Evolutionary conservation across 768 basidiomycete genomes (phyloP), one percentile per base, ranked within the genome.

Genomic region (Lactarius indigo): DNA sequence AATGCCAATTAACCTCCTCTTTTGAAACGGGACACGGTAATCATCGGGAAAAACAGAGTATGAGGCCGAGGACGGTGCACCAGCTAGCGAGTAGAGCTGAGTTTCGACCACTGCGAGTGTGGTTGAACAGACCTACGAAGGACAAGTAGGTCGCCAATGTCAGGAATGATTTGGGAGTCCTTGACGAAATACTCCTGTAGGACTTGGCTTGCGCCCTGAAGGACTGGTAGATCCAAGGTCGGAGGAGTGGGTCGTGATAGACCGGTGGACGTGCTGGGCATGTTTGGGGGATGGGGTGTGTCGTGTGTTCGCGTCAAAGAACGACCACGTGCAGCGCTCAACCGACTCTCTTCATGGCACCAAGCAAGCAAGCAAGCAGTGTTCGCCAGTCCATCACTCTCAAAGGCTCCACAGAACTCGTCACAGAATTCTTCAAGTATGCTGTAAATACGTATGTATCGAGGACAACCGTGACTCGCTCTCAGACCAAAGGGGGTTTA

Each of bases 341-440:
- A 20, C 42, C n/a, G 8, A 44, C 31, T 37, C n/a, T 61, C 20
- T 59, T 58, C 17, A 41, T 82, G 81, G 75, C 79, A 18, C 72
- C 73, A 18, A 82, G 80, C 1, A 80, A 79, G 66, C 81, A 82
- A 73, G 78, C 79, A 57, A n/a, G n/a, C n/a, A 80, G 79, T 4
- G 78, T 80, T 26, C 86, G 86, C 52, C 89, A 91, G 68, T 87
- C 90, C 5, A 96, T 98, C 71, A 96, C 93, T 0, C 89, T 99
- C 77, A 97, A 98, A 74, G 97, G 97, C 2, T 96, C 94, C 0
- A 94, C 94, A 2, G 84, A 87, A 47, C 83, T 98, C 23, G 96
- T 98, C 64, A 96, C 94, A 0, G 97, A 99, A 73, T 98, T 99
- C 83, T 98, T 99, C 84, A 98, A 98, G 80, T 98, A 95, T 78